Conservation (phyloP, 352 stramenopile species). For the Phytophthora podocarpi region DNA sequence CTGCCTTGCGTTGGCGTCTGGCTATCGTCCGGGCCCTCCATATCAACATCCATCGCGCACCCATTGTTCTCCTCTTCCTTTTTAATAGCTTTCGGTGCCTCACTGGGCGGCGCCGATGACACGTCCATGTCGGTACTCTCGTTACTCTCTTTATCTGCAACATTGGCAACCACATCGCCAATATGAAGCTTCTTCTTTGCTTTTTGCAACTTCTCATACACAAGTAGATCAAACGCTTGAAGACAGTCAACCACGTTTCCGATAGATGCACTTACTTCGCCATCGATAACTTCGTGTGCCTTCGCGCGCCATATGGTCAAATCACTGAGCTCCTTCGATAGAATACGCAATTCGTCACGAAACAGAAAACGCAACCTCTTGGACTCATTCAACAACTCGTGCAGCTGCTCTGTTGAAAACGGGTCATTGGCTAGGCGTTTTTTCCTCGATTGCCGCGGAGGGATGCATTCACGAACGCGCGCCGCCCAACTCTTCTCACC, state of each 20-base stretch:
- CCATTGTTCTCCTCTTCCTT: conserved; percentile 17
- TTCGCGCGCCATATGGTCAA: conserved; percentile 68
- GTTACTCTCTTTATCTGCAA: not conserved
- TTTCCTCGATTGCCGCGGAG: conserved; percentile 79
- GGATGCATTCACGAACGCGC: conserved; percentile 73
- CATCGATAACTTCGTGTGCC: conserved; percentile 55
- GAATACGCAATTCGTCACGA: conserved; percentile 74
- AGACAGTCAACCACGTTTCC: conserved; percentile 48
- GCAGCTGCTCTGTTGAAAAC: conserved; percentile 66
- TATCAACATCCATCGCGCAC: conserved; percentile 36
- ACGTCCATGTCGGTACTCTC: conserved; percentile 15
- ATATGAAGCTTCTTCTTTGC: conserved; percentile 53
- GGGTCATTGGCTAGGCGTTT: conserved; percentile 69
- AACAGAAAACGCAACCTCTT: conserved; percentile 70
- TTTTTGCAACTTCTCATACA: conserved; percentile 65
- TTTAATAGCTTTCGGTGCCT: conserved; percentile 8
- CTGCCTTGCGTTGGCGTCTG: not conserved
- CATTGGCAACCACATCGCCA: conserved; percentile 12
- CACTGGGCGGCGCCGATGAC: not conserved
- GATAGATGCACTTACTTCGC: conserved; percentile 41
- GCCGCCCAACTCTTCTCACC: conserved; percentile 69
- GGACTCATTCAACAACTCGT: conserved; percentile 61
- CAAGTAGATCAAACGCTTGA: conserved; percentile 61
- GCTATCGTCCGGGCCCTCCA: conserved; percentile 9
- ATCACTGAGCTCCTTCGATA: conserved; percentile 77